Evolutionary conservation across 495 filamentous ascomycete genomes (phyloP).

Genomic region (Cercophora samala): DNA sequence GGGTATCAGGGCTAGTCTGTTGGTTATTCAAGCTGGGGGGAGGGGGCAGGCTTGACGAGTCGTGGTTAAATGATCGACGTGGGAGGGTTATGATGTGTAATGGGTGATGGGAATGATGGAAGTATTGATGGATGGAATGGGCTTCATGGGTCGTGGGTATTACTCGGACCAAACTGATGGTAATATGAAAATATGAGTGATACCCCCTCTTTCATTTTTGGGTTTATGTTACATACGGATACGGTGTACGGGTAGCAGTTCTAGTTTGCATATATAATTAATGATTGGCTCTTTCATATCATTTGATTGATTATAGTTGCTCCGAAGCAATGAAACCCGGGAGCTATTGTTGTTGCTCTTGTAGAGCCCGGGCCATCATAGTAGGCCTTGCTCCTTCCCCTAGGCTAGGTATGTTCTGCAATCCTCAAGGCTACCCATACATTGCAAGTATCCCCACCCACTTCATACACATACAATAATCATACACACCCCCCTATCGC

Average conservation of each 20-base stretch:
- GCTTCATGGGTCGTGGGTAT: background rate
- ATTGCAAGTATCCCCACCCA: no score
- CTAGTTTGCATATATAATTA: background rate
- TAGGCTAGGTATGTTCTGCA: no score
- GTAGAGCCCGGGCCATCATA: no score
- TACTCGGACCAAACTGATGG: background rate
- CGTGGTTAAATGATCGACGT: no score
- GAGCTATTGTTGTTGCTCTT: no score
- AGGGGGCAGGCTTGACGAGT: constrained; percentile 12
- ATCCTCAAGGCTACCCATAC: no score
- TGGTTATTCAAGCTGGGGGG: constrained; percentile 69
- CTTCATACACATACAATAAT: no score
- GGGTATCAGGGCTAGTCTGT: constrained; percentile 66
- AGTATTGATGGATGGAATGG: background rate
- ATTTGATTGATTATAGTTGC: background rate
- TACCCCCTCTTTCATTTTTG: background rate
- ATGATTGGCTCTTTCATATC: background rate
- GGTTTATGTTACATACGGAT: background rate
- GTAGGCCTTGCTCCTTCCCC: no score
- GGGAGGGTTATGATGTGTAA: background rate
- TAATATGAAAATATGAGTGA: background rate
- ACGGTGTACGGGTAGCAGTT: background rate
- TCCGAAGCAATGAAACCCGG: no score
- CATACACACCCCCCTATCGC: background rate
- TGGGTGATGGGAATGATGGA: no score